A percentile compares a stretch with the other conserved stretches of the same genome.
phyloP scores from a whole-genome alignment of 192 early-diverging fungal genomes.

The Podila horticola region DNA sequence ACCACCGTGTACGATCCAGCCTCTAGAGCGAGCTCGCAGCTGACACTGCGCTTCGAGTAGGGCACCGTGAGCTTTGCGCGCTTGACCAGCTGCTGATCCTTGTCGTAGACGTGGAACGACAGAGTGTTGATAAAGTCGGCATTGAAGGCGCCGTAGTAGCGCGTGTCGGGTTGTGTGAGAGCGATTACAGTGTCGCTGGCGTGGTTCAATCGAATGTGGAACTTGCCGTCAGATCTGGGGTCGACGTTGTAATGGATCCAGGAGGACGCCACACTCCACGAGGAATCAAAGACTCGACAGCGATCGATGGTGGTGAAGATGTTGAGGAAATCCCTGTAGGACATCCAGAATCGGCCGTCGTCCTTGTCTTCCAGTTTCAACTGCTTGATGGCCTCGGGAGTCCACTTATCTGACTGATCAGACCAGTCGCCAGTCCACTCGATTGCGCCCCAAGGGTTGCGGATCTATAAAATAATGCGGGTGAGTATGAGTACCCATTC shows the following conservation, averaged over 20 bases:
- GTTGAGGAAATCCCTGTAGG: constrained; percentile 41
- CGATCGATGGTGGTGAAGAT: constrained; percentile 47
- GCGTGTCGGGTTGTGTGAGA: constrained; percentile 41
- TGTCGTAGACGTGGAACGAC: constrained; percentile 41
- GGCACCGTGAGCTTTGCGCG: constrained; percentile 41
- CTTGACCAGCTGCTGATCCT: constrained; percentile 26
- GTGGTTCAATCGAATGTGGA: constrained; percentile 29
- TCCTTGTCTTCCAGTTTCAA: constrained; percentile 39
- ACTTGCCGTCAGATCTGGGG: constrained; percentile 39
- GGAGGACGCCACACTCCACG: constrained; percentile 45
- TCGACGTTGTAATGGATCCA: constrained; percentile 56
- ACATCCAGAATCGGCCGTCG: constrained; percentile 55
- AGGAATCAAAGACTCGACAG: constrained; percentile 39
- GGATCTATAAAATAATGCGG: constrained; percentile 44
- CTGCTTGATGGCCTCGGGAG: constrained; percentile 35
- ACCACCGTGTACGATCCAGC: constrained; percentile 47
- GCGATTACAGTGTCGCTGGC: constrained; percentile 31
- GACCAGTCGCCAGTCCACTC: constrained; percentile 64
- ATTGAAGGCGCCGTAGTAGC: constrained; percentile 47
- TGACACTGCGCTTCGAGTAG: constrained; percentile 42
- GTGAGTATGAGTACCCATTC: no score
- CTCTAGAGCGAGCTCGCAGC: constrained; percentile 33
- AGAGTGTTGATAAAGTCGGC: constrained; percentile 31
- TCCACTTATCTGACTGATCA: constrained; percentile 51
- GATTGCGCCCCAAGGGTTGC: constrained; percentile 63